Conservation (phyloP, 805 yeast genomes). For the Metschnikowia anglica region DNA sequence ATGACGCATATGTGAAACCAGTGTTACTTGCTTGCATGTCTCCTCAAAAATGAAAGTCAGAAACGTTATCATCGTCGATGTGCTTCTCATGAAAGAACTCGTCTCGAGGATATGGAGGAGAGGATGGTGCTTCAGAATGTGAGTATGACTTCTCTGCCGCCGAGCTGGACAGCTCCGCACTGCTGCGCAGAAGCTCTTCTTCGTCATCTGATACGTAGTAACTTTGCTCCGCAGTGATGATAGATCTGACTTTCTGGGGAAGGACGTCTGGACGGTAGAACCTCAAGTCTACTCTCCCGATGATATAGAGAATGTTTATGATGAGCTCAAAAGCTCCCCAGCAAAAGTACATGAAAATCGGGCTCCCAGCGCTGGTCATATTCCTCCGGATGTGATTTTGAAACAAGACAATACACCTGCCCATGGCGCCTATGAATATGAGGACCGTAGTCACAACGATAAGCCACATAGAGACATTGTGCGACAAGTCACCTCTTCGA, state of each 20-base stretch:
- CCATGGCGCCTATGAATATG: conserved; percentile 50
- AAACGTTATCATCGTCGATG: background rate
- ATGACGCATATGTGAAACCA: no score
- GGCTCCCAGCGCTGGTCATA: conserved; percentile 28
- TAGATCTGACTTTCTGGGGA: conserved; percentile 38
- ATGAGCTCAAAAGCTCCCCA: conserved; percentile 69
- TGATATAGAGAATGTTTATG: conserved; percentile 54
- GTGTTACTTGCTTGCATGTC: no score
- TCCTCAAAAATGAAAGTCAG: background rate
- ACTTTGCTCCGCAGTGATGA: conserved; percentile 45
- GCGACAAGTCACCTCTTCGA: conserved; percentile 44
- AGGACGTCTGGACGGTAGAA: conserved; percentile 74
- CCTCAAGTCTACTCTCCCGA: conserved; percentile 70
- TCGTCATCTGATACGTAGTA: conserved; percentile 33
- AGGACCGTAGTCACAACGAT: conserved; percentile 47
- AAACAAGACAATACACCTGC: conserved; percentile 51
- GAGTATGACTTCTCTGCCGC: conserved; percentile 12
- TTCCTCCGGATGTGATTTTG: conserved; percentile 25
- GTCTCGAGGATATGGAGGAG: conserved; percentile 19
- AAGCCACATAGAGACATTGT: conserved; percentile 50
- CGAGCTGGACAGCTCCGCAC: conserved; percentile 10
- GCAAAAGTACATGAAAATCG: conserved; percentile 63
- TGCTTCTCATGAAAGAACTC: background rate
- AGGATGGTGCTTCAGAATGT: conserved; percentile 9
- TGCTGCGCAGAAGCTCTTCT: conserved; percentile 17